Evolutionary conservation across 1,139 yeast genomes (phyloP).

Genomic region (Lodderomyces oxycetoniae): DNA sequence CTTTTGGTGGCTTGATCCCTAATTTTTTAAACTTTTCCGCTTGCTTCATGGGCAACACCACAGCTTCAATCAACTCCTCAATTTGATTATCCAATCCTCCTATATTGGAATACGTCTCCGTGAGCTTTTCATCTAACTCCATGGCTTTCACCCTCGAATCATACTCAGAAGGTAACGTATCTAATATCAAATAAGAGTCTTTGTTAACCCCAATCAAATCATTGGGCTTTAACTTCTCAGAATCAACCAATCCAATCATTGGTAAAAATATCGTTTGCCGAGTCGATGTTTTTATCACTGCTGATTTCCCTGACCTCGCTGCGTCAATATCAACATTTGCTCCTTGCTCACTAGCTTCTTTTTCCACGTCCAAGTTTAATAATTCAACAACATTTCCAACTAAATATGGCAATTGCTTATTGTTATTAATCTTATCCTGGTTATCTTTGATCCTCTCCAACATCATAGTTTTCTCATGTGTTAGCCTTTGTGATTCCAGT

Average conservation of each 20-base stretch:
- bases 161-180: constrained; percentile 93
- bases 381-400: constrained; percentile 98
- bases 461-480: constrained; percentile 93
- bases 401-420: constrained; percentile 90
- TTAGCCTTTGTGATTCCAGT: constrained; percentile 83
- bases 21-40: constrained; percentile 90
- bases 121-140: constrained; percentile 99
- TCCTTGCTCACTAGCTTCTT: constrained; percentile 86
- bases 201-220: constrained; percentile 97
- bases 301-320: constrained; percentile 90
- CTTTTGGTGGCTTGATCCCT: constrained; percentile 97
- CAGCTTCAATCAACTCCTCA: constrained; percentile 96
- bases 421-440: constrained; percentile 92
- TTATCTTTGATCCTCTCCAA: constrained; percentile 91
- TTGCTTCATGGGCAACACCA: constrained; percentile 96
- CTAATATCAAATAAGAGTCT: constrained; percentile 89
- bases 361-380: constrained; percentile 81
- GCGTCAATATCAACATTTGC: constrained; percentile 94
- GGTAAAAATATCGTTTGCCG: constrained; percentile 97
- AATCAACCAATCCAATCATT: constrained; percentile 90
- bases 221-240: constrained; percentile 83
- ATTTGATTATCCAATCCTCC: constrained; percentile 98
- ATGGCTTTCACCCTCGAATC: constrained; percentile 97
- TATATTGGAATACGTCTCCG: constrained; percentile 93
- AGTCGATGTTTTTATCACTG: constrained; percentile 95